Percentiles rank a stretch among this genome's conserved stretches.
These are phyloP conservation scores for Psilocybe subaeruginosa DNA, from an alignment of 768 basidiomycete species.

Conservation along the genomic window DNA sequence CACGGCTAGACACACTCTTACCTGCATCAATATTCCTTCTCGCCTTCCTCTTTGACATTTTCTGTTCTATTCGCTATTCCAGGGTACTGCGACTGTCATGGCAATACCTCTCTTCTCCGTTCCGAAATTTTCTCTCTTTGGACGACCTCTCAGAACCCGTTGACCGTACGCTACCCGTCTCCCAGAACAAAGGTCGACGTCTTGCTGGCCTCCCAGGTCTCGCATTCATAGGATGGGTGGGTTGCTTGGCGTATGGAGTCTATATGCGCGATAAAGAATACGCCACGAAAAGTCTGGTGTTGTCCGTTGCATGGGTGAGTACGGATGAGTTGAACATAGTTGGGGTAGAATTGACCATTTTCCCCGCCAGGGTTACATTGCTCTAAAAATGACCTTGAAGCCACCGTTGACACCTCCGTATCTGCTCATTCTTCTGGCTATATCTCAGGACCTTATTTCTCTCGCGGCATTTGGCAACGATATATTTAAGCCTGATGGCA, in stretches of 20 bases:
- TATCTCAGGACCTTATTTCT: constrained; percentile 36
- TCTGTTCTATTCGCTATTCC: constrained; percentile 27
- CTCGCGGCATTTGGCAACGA: constrained; percentile 39
- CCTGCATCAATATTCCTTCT: constrained; percentile 32
- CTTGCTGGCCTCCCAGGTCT: constrained; percentile 41
- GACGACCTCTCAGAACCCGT: constrained; percentile 52
- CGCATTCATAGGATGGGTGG: constrained; percentile 46
- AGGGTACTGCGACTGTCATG: constrained; percentile 25
- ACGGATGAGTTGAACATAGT: constrained; percentile 3
- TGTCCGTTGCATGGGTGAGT: constrained; percentile 55
- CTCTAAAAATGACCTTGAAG: constrained; percentile 38
- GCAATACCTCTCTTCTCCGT: constrained; percentile 38
- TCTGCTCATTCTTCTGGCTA: constrained; percentile 37
- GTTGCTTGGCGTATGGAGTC: constrained; percentile 38
- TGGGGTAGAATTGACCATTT: not conserved
- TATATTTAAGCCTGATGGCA: constrained; percentile 21
- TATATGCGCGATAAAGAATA: constrained; percentile 25
- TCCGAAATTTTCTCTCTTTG: constrained; percentile 52
- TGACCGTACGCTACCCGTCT: constrained; percentile 26
- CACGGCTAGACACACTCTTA: constrained; percentile 23
- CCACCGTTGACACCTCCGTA: constrained; percentile 58
- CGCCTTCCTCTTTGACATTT: constrained; percentile 33
- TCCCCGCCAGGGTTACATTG: constrained; percentile 43
- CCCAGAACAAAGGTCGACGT: constrained; percentile 31
- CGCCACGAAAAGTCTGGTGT: constrained; percentile 31